phyloP scores from a whole-genome alignment of 305 asterid genomes.

The Fraxinus floribunda region DNA sequence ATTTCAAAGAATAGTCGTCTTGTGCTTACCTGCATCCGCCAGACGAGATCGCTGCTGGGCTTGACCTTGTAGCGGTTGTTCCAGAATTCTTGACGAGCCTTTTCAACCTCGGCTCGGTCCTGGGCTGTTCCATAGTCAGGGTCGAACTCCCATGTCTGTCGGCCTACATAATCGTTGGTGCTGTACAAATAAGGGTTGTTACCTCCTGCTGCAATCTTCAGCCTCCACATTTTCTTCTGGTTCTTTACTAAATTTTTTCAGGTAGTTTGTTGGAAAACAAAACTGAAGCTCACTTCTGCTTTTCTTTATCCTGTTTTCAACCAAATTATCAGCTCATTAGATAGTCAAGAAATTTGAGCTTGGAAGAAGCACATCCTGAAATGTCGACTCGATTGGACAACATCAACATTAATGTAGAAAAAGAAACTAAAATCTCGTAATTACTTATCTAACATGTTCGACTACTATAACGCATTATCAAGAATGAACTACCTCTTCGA shows the following conservation, averaged over 20 bases:
- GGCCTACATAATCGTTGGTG: constrained; percentile 61
- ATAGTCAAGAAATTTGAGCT: not conserved
- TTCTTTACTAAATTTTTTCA: not conserved
- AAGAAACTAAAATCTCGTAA: not conserved
- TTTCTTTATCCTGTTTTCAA: not conserved
- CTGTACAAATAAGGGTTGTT: constrained; percentile 52
- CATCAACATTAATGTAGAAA: too few relatives aligned
- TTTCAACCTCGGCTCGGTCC: constrained; percentile 42
- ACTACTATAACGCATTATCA: not conserved
- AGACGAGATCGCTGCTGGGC: constrained; percentile 58
- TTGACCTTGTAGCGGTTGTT: constrained; percentile 46
- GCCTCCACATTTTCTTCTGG: constrained; percentile 47
- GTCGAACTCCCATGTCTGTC: constrained; percentile 66
- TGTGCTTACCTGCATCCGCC: constrained; percentile 37
- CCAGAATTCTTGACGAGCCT: constrained; percentile 50
- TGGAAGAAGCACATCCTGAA: not conserved
- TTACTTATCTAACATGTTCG: not conserved
- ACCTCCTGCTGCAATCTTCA: constrained; percentile 55
- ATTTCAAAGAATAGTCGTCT: not conserved
- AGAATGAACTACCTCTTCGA: not conserved
- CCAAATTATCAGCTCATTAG: not conserved
- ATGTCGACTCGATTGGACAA: not conserved
- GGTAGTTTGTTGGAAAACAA: not conserved
- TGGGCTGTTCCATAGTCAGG: constrained; percentile 44
- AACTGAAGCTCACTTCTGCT: not conserved